phyloP scores from a whole-genome alignment of 2,329 filamentous ascomycete genomes.

The Colletotrichum scovillei region DNA sequence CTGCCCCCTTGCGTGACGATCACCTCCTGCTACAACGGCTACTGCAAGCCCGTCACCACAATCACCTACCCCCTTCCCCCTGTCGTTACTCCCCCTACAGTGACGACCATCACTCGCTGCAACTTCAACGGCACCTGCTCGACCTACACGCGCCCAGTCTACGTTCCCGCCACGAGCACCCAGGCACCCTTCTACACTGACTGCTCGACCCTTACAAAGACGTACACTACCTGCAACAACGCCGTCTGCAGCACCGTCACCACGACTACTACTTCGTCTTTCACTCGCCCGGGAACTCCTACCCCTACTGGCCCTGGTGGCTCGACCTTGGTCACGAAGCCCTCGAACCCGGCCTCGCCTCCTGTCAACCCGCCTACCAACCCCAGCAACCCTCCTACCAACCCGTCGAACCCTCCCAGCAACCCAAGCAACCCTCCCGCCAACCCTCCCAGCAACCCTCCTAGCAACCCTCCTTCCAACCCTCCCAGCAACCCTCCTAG shows the following conservation, averaged over 20 bases:
- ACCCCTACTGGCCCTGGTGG: background rate
- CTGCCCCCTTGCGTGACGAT: background rate
- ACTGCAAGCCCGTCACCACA: background rate
- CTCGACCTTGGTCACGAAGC: background rate
- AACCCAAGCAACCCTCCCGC: too few species aligned
- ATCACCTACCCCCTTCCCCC: background rate
- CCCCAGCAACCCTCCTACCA: background rate
- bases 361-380: background rate
- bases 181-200: background rate
- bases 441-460: background rate
- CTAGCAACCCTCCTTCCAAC: too few species aligned
- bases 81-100: background rate
- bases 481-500: background rate
- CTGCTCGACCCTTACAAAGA: background rate
- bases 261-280: background rate
- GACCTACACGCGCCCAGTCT: background rate
- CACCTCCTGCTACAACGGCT: background rate
- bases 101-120: background rate
- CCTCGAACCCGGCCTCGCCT: background rate
- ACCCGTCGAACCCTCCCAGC: background rate
- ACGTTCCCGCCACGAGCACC: background rate
- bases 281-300: background rate
- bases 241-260: background rate
- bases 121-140: background rate
- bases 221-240: background rate